These are phyloP conservation scores for Antitrichia curtipendula DNA, from an alignment of 225 moss, liverwort and hornwort genomes.

Conservation along the genomic window DNA sequence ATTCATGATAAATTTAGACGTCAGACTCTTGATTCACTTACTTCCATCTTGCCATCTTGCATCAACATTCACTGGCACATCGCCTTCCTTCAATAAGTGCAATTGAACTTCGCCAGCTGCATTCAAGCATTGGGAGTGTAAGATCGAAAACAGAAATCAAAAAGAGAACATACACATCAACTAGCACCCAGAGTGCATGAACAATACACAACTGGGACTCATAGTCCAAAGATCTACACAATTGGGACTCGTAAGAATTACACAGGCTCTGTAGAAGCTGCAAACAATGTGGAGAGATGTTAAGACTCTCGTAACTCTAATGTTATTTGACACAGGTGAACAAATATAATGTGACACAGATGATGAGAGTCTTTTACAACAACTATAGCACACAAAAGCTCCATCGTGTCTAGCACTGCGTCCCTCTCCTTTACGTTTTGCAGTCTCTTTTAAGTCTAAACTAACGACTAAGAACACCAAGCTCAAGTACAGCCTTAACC, in stretches of 20 bases:
- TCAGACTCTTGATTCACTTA: neutral
- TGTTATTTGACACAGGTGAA: neutral
- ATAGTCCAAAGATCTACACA: too few species aligned
- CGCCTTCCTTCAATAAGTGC: neutral
- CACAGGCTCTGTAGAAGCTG: neutral
- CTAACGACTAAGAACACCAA: neutral
- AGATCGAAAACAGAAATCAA: neutral
- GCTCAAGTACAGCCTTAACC: neutral
- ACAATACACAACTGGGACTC: neutral
- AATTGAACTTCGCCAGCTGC: neutral
- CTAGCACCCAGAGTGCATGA: neutral
- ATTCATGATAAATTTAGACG: neutral
- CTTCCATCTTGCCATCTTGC: neutral
- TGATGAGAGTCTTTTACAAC: neutral
- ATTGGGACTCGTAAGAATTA: neutral
- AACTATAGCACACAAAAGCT: neutral
- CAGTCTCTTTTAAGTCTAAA: neutral
- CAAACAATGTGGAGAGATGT: neutral
- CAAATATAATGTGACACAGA: neutral
- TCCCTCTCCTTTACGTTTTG: neutral
- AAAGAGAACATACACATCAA: neutral
- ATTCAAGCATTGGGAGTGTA: neutral
- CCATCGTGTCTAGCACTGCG: neutral
- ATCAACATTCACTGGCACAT: neutral
- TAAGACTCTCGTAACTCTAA: neutral